A percentile compares a stretch with the other conserved stretches of the same genome.
Conservation (phyloP, 2,329 filamentous ascomycete species). For the Aspergillus vadensis region DNA sequence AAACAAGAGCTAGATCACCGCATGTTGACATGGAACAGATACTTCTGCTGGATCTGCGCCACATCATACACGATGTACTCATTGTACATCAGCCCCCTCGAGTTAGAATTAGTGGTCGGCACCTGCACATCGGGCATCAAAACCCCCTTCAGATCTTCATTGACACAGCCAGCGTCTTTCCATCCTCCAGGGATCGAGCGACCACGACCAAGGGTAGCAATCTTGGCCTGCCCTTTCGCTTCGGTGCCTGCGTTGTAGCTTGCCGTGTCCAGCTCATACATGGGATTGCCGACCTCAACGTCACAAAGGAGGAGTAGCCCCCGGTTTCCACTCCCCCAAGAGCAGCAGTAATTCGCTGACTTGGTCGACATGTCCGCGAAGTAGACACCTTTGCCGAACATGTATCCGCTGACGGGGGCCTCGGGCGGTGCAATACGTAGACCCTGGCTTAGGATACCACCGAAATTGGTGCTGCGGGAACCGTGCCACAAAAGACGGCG, state of each 20-base stretch:
- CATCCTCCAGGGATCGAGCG: conserved; percentile 64
- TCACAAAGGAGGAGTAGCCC: conserved; percentile 82
- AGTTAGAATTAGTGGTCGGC: not conserved
- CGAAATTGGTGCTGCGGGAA: conserved; percentile 79
- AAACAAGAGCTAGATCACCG: conserved; percentile 8
- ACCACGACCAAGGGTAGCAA: conserved; percentile 73
- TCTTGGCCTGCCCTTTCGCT: conserved; percentile 61
- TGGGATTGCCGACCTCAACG: conserved; percentile 75
- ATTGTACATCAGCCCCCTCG: conserved; percentile 36
- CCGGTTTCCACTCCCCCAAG: conserved; percentile 63
- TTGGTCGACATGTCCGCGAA: conserved; percentile 84
- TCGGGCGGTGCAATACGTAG: conserved; percentile 81
- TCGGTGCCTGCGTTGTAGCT: conserved; percentile 66
- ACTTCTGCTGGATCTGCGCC: conserved; percentile 50
- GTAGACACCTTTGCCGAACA: conserved; percentile 91
- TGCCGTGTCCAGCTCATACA: conserved; percentile 62
- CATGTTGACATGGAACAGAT: conserved; percentile 49
- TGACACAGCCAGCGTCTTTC: conserved; percentile 72
- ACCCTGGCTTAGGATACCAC: conserved; percentile 83
- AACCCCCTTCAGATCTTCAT: conserved; percentile 66
- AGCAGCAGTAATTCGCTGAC: conserved; percentile 74
- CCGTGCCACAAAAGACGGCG: conserved; percentile 85
- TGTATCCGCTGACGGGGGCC: conserved; percentile 77
- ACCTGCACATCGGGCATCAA: conserved; percentile 55
- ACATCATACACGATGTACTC: conserved; percentile 55